phyloP scores from a whole-genome alignment of 2,329 filamentous ascomycete species.

The Kalmusia sp. region DNA sequence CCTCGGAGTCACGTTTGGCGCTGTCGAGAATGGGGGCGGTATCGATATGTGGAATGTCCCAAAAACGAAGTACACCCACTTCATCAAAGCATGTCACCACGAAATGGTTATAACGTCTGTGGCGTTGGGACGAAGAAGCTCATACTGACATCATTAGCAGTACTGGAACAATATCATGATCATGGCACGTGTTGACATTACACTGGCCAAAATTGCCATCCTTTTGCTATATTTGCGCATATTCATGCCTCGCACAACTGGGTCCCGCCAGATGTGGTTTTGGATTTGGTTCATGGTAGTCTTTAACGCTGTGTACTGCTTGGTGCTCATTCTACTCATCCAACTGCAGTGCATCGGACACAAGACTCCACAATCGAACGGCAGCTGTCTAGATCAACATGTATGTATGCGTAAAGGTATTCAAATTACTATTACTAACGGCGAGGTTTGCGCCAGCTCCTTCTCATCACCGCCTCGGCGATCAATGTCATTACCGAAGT shows the following conservation, averaged over 20 bases:
- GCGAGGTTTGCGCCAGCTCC: background rate
- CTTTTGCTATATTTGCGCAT: conserved; percentile 7
- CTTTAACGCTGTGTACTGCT: conserved; percentile 7
- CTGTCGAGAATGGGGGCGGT: conserved; percentile 9
- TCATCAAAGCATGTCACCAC: background rate
- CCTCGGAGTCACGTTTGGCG: conserved; percentile 5
- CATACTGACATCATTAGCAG: background rate
- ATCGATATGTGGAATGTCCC: conserved; percentile 6
- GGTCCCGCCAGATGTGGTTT: conserved; percentile 8
- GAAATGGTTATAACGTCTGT: background rate
- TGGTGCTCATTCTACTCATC: conserved; percentile 10
- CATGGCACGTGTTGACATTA: conserved; percentile 10
- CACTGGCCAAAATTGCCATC: conserved; percentile 6
- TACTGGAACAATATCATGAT: conserved; percentile 10
- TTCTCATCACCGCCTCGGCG: conserved; percentile 5
- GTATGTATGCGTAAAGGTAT: background rate
- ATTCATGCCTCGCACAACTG: conserved; percentile 3
- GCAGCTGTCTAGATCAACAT: conserved; percentile 7
- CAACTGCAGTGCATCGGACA: conserved; percentile 9
- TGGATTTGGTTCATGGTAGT: conserved; percentile 12
- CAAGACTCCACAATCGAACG: conserved; percentile 5
- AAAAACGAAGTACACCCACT: conserved; percentile 4
- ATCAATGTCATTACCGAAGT: conserved; percentile 9
- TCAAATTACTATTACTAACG: too few species aligned
- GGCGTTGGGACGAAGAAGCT: background rate